Evolutionary conservation across 192 early-diverging fungal genomes (phyloP), one percentile per base, ranked within the genome.

Genomic region (Coemansia sp.): DNA sequence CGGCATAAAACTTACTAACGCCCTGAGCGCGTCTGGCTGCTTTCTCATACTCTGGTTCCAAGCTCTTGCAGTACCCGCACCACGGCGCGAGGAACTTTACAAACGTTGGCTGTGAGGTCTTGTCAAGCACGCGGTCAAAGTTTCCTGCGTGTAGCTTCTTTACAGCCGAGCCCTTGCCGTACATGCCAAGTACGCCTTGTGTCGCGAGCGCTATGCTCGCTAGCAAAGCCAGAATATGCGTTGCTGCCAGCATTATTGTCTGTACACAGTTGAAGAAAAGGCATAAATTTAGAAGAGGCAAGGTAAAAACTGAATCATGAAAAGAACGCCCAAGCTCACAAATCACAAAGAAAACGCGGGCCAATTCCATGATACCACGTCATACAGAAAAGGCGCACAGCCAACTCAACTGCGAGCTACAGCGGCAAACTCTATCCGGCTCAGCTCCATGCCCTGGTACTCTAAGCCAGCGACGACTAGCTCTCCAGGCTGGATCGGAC

Each of bases 1-100:
- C 83, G 9, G 95, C 93, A n/a, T 87, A 94, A 64, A 97, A 87
- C 77, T 92, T 93, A 13, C 88, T 96, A 8, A 96, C 78, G 20
- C 95, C 95, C 40, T 90, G 88, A 29, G 96, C 71, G 71, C 94
- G 95, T 29, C 81, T 79, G 12, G 95, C 97, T 0, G 92, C 97
- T 43, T 92, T 93, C 68, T 95, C 92, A 85, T 94, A 99, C 53
- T 92, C 92, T 18, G 95, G 95, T 20, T 87, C 91, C 68, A 95
- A 71, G 27, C 84, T 91, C 86, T 96, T 88, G 78, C 97, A 98
- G 81, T 97, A 93, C 22, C 95, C 95, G 81, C 95, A 96, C 94
- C 97, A 98, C 33, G 97, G 97, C 12, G 95, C 97, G 72, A 90
- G 97, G 78, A 98, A 98, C 76, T 97, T 94, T 24, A 94, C 92